Percentiles rank a stretch among this genome's conserved stretches.
Evolutionary conservation across 2,329 filamentous ascomycete species (phyloP).

Genomic region (Aureobasidium sp.): DNA sequence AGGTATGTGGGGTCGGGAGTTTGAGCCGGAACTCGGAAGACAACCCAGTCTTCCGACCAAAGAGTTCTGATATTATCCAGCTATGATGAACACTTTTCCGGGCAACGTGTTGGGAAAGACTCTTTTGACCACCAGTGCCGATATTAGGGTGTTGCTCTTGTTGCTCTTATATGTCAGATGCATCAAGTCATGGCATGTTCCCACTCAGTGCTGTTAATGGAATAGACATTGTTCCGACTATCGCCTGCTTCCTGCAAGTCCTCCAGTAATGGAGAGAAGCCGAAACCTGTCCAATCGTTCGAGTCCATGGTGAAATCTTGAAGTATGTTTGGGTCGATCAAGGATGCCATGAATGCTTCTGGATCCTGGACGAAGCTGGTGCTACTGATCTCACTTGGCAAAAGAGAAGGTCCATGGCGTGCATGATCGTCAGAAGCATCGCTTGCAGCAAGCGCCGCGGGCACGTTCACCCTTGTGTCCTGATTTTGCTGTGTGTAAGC

Average conservation of each 20-base stretch:
- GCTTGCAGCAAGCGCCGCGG: no score
- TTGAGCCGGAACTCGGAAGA: neutral
- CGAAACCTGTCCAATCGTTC: neutral
- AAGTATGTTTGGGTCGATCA: conserved; percentile 6
- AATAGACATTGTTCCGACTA: neutral
- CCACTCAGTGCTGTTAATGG: neutral
- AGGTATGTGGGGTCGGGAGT: neutral
- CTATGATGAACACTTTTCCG: neutral
- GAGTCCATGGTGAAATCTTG: conserved; percentile 4
- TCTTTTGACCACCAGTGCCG: neutral
- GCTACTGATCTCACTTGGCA: neutral
- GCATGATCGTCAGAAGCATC: neutral
- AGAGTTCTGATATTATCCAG: neutral
- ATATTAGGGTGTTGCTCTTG: neutral
- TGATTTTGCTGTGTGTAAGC: neutral
- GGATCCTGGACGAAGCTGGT: neutral
- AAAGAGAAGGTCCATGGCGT: neutral
- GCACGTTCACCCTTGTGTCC: neutral
- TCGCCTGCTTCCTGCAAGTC: neutral
- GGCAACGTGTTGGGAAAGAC: no score
- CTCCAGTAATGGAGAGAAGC: neutral
- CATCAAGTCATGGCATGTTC: neutral
- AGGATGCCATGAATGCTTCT: conserved; percentile 4
- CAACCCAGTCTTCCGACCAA: neutral
- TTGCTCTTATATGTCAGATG: neutral